phyloP scores from a whole-genome alignment of 345 rosid species.

The Populus deltoides region DNA sequence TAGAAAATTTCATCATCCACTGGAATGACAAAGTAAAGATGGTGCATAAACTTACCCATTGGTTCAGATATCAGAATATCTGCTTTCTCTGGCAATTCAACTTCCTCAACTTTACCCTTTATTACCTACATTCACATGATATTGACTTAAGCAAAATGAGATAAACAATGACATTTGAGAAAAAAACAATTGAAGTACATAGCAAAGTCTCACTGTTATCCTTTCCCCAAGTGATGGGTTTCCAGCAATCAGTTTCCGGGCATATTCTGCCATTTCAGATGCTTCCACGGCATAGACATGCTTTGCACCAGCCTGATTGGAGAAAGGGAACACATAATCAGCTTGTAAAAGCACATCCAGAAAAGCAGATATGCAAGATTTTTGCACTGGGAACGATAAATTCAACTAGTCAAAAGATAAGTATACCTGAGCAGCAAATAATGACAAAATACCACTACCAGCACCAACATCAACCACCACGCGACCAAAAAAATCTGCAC shows the following conservation, averaged over 20 bases:
- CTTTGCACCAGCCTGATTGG: constrained; percentile 90
- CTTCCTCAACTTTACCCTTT: constrained; percentile 96
- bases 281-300: constrained; percentile 99
- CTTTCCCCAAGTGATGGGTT: constrained; percentile 73
- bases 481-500: constrained; percentile 79
- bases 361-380: background rate
- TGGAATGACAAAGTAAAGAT: constrained; percentile 3
- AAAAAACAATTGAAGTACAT: background rate
- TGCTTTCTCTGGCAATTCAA: constrained; percentile 93
- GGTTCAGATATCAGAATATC: constrained; percentile 97
- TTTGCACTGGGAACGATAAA: background rate
- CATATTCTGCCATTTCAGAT: constrained; percentile 98
- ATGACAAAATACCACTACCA: constrained; percentile 95
- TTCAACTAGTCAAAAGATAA: background rate
- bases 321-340: constrained; percentile 13
- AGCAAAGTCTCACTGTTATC: constrained; percentile 62
- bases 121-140: constrained; percentile 55
- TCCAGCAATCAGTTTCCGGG: constrained; percentile 88
- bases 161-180: background rate
- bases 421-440: constrained; percentile 97
- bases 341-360: background rate
- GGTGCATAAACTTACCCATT: constrained; percentile 59
- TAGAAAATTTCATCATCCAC: background rate
- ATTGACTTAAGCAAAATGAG: background rate
- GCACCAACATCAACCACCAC: constrained; percentile 99